Base-by-base conservation (phyloP, 371 early-diverging fungal genomes). In the Mucor racemosus region DNA sequence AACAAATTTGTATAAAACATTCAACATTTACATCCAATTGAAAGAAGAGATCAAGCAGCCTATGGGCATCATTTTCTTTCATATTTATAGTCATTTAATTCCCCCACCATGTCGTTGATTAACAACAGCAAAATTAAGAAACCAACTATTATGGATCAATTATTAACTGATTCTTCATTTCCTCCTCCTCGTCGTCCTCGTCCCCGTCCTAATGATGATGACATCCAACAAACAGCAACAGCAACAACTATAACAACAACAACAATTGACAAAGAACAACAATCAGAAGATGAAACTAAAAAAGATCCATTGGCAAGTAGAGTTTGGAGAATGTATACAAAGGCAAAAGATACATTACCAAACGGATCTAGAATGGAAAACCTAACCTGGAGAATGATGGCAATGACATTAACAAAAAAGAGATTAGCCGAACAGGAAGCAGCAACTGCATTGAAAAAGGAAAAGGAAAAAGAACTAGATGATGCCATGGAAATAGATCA, bases 301-400 rank as follows among this genome's bases (percentile, higher is more conserved):
- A 79, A 86, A 36, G 88, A 89, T 65, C 86, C 86, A 17, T 72
- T 87, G 35, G 82, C 85, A 8, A 80, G 84, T 7, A 79, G 88
- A 58, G 78, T 92, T 17, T 91, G 91, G 91, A 79, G 87, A 26
- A 72, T 91, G 66, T 90, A 87, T 66, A 87, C 90, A 17, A 89
- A 89, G 71, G 88, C 90, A 38, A 89, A 89, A 68, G 89, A 89
- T 61, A 77, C 76, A 6, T 62, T 90, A 36, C 89, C 90, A 5
- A 79, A 91, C 36, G 90, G 88, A 35, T 75, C 80, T 57, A 79
- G 91, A 33, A 71, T 90, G 34, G 91, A 91, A 67, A 91, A 91
- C 66, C 60, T 89, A 40, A 86, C 89, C 5, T 91, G 91, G 91
- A 76, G 91, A 39, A 85, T 87, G 80, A 90, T 91, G 91, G 86